These are phyloP conservation scores for Cladosporium sp. DNA, from an alignment of 2,329 filamentous ascomycete genomes.

Conservation along the genomic window DNA sequence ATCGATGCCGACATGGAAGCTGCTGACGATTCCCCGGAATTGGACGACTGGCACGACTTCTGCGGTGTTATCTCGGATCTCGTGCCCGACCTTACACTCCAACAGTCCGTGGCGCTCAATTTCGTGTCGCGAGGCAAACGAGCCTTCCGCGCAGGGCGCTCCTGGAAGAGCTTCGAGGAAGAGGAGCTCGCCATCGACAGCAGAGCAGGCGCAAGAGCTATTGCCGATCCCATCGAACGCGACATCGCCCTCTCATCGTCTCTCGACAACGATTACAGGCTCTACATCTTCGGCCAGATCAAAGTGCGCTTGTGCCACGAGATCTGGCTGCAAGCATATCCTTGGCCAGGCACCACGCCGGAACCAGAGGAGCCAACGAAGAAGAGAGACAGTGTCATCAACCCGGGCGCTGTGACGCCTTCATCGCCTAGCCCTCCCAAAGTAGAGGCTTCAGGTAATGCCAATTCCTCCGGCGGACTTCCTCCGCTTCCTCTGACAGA, in stretches of 20 bases:
- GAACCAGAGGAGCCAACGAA: not conserved
- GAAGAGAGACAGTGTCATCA: not conserved
- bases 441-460: not conserved
- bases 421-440: not conserved
- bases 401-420: not conserved
- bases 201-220: constrained; percentile 9
- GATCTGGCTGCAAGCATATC: constrained; percentile 14
- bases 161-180: constrained; percentile 19
- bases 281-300: constrained; percentile 16
- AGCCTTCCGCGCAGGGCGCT: constrained; percentile 14
- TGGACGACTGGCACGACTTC: constrained; percentile 20
- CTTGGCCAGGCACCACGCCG: not conserved
- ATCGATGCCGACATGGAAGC: constrained; percentile 10
- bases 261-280: constrained; percentile 16
- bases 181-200: constrained; percentile 16
- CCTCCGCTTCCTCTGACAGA: not conserved
- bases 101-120: constrained; percentile 12
- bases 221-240: constrained; percentile 10
- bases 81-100: not conserved
- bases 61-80: constrained; percentile 3
- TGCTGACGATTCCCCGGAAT: constrained; percentile 13
- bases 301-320: constrained; percentile 19
- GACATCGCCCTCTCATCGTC: constrained; percentile 6
- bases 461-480: not conserved
- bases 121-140: constrained; percentile 20